Percentiles rank a stretch among this genome's conserved stretches.
phyloP scores from a whole-genome alignment of 305 asterid genomes.

The Fraxinus latifolia region DNA sequence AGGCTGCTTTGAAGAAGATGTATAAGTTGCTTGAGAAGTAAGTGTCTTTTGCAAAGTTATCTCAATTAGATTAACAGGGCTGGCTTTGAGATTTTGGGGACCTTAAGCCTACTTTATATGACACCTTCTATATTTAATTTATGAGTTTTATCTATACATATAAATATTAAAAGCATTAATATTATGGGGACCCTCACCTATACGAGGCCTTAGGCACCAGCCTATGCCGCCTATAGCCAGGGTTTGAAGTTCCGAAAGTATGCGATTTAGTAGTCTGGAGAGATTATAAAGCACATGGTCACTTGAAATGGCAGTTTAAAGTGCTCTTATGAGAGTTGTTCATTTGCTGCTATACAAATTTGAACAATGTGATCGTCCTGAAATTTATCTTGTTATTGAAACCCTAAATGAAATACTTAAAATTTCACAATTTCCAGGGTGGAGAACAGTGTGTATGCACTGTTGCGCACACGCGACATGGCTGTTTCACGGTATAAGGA shows the following conservation, averaged over 20 bases:
- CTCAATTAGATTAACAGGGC: not conserved
- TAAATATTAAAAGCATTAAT: not conserved
- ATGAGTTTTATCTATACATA: not conserved
- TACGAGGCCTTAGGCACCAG: not conserved
- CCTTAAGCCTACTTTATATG: not conserved
- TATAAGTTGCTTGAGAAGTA: slow-evolving; percentile 94
- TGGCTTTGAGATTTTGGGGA: not conserved
- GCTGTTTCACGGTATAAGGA: slow-evolving; percentile 84
- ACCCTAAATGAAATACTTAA: not conserved
- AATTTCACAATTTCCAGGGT: slow-evolving; percentile 45
- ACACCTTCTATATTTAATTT: not conserved
- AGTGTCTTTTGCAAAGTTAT: slow-evolving; percentile 29
- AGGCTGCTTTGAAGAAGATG: slow-evolving; percentile 88
- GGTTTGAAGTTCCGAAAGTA: not conserved
- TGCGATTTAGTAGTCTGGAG: not conserved
- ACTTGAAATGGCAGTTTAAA: not conserved
- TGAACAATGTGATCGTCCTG: not conserved
- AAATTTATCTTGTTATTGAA: not conserved
- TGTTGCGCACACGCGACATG: slow-evolving; percentile 89
- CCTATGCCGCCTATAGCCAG: not conserved
- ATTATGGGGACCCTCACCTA: not conserved
- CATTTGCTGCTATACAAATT: not conserved
- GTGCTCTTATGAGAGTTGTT: not conserved
- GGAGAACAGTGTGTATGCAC: slow-evolving; percentile 82
- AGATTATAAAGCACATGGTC: not conserved